These are phyloP conservation scores for Prillingera fragicola DNA, from an alignment of 1,284 basidiomycete genomes.

Conservation along the genomic window DNA sequence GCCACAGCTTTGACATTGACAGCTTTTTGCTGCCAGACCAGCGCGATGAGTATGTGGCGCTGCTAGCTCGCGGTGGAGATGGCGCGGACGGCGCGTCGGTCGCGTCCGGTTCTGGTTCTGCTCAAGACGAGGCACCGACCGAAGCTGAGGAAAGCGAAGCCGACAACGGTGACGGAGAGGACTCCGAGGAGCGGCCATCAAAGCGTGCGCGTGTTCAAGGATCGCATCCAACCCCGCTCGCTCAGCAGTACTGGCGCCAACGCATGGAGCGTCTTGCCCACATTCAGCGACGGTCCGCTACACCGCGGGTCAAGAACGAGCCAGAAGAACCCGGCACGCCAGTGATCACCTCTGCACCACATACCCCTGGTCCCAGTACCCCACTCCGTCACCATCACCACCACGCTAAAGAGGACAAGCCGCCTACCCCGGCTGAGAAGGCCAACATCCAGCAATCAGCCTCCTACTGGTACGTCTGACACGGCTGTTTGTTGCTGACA, in stretches of 20 bases:
- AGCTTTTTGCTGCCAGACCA: constrained; percentile 27
- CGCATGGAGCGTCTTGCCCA: constrained; percentile 4
- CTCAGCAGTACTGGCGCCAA: constrained; percentile 16
- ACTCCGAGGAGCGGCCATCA: neutral
- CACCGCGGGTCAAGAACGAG: constrained; percentile 9
- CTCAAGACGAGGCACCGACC: neutral
- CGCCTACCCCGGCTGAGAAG: constrained; percentile 3
- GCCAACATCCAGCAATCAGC: constrained; percentile 10
- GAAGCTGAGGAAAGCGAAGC: neutral
- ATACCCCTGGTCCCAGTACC: constrained; percentile 3
- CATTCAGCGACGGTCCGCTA: neutral
- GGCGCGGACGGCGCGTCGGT: neutral
- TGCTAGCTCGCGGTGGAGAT: constrained; percentile 3
- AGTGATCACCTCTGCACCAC: constrained; percentile 2
- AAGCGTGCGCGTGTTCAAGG: constrained; percentile 6
- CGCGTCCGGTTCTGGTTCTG: no score
- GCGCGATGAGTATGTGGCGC: constrained; percentile 22
- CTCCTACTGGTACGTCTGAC: constrained; percentile 12
- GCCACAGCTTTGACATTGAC: constrained; percentile 35
- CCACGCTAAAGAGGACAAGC: constrained; percentile 23
- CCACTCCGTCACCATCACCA: no score
- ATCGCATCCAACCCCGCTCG: constrained; percentile 5
- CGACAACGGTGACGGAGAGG: neutral
- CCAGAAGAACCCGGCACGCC: neutral
- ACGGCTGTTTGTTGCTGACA: constrained; percentile 1